Conservation (phyloP, 345 rosid genomes). For the Heritiera littoralis region DNA sequence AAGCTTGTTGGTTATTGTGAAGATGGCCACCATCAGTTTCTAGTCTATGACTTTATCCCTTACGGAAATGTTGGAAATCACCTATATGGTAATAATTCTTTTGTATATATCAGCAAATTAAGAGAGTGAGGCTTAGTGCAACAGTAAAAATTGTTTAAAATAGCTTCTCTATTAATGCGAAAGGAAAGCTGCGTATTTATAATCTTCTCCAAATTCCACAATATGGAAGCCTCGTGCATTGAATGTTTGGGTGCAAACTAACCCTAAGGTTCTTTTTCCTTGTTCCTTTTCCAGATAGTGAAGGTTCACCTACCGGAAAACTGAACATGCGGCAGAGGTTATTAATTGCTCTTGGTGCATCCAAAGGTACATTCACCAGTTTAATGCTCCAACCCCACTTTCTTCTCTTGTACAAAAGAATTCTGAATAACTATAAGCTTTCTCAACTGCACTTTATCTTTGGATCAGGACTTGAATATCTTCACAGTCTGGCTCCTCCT, state of each 20-base stretch:
- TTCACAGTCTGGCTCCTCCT: slow-evolving; percentile 50
- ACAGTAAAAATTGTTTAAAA: no score
- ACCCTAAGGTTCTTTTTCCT: background rate
- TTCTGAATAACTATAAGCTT: background rate
- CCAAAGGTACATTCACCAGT: slow-evolving; percentile 35
- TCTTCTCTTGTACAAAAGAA: no score
- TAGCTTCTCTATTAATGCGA: no score
- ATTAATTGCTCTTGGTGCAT: slow-evolving; percentile 44
- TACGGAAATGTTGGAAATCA: slow-evolving; percentile 44
- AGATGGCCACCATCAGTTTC: slow-evolving; percentile 37
- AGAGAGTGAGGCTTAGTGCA: no score
- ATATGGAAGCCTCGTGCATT: no score
- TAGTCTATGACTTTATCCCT: slow-evolving; percentile 42
- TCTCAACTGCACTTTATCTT: slow-evolving; percentile 11
- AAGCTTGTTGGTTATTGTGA: slow-evolving; percentile 44
- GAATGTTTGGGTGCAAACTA: no score
- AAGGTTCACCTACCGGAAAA: slow-evolving; percentile 45
- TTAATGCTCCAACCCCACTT: background rate
- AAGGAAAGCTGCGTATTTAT: no score
- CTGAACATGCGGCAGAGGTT: slow-evolving; percentile 44
- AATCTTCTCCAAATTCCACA: no score
- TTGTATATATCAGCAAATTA: background rate
- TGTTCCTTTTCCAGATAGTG: slow-evolving; percentile 31
- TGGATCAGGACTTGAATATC: slow-evolving; percentile 47
- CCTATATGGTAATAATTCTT: slow-evolving; percentile 38